Percentiles rank a stretch among this genome's conserved stretches.
These are phyloP conservation scores for Fomitopsis pulvina DNA, from an alignment of 768 basidiomycete species.

Conservation along the genomic window DNA sequence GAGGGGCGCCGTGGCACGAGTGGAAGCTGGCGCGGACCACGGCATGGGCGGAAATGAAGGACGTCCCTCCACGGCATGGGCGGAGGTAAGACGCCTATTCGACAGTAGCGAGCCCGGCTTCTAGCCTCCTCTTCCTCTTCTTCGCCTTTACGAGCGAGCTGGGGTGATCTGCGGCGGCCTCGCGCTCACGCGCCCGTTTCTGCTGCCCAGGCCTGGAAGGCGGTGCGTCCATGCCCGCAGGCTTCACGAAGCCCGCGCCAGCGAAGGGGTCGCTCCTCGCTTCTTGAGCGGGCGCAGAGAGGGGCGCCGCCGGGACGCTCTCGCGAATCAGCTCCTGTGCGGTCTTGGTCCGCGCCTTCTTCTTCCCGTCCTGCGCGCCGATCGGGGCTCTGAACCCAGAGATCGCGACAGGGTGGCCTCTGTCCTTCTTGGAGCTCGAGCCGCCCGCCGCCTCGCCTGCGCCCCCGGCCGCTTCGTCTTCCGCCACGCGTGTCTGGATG, in stretches of 20 bases:
- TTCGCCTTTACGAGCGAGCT: conserved; percentile 9
- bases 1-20: too few species aligned
- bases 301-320: not conserved
- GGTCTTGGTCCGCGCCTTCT: conserved; percentile 14
- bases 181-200: conserved; percentile 12
- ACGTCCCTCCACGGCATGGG: too few species aligned
- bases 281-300: not conserved
- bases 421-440: not conserved
- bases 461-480: not conserved
- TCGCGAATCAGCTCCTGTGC: conserved; percentile 22
- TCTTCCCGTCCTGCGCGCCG: conserved; percentile 9
- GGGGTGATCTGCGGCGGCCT: not conserved
- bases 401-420: conserved; percentile 15
- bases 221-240: conserved; percentile 48
- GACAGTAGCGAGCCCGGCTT: conserved; percentile 1
- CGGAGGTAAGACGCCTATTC: too few species aligned
- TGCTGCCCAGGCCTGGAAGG: not conserved
- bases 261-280: not conserved
- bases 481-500: not conserved
- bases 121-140: conserved; percentile 17
- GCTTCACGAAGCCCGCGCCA: conserved; percentile 40
- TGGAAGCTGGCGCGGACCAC: too few species aligned
- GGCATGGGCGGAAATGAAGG: too few species aligned
- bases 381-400: conserved; percentile 20
- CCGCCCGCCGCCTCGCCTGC: not conserved